A percentile compares a stretch with the other conserved stretches of the same genome.
These are phyloP conservation scores for Fraxinus velutina DNA, from an alignment of 305 asterid genomes.

Conservation along the genomic window DNA sequence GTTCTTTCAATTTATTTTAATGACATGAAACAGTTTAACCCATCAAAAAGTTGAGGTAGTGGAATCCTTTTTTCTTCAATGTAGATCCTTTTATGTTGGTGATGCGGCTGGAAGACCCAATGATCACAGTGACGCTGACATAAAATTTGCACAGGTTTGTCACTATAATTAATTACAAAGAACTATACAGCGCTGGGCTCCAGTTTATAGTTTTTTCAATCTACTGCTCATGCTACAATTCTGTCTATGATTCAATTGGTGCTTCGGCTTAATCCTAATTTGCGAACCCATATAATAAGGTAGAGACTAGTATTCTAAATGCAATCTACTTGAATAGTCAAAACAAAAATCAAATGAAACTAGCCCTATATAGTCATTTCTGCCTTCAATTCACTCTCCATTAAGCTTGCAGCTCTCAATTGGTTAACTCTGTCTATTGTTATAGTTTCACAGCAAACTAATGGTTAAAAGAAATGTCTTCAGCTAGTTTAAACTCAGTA, in stretches of 20 bases:
- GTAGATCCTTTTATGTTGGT: slow-evolving; percentile 89
- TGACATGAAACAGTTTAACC: neutral
- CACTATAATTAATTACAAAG: neutral
- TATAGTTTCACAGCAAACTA: neutral
- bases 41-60: neutral
- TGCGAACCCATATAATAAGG: neutral
- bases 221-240: neutral
- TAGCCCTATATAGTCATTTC: neutral
- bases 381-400: neutral
- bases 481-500: neutral
- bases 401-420: neutral
- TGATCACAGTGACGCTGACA: slow-evolving; percentile 87
- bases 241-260: neutral
- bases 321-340: neutral
- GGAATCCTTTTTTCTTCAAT: slow-evolving; percentile 8
- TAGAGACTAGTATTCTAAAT: neutral
- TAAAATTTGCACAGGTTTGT: slow-evolving; percentile 78
- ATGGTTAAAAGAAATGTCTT: neutral
- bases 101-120: slow-evolving; percentile 92
- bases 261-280: neutral
- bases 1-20: neutral
- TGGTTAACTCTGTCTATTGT: neutral
- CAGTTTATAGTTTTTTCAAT: neutral
- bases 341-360: neutral
- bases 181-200: neutral